Evolutionary conservation across 306 rosid species (phyloP).

Genomic region (Argentina anserina): DNA sequence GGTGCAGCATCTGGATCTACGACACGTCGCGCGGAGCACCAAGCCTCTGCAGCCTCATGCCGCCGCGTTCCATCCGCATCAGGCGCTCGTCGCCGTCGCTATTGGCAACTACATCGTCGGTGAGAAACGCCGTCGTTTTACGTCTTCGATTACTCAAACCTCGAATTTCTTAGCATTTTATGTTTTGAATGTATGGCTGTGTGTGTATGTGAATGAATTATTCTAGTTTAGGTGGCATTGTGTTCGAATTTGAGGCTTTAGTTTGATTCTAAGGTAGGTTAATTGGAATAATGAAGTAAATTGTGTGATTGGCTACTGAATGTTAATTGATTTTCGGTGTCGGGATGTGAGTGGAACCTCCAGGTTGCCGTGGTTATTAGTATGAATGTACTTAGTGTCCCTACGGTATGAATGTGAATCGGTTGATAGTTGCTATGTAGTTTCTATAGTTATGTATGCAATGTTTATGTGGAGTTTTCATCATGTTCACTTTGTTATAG

Average conservation of each 20-base stretch:
- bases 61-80: slow-evolving; percentile 81
- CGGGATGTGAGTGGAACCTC: neutral
- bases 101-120: slow-evolving; percentile 88
- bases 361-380: neutral
- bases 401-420: neutral
- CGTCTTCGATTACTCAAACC: neutral
- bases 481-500: neutral
- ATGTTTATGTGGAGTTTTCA: neutral
- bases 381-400: slow-evolving; percentile 5
- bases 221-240: neutral
- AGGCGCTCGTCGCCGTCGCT: slow-evolving; percentile 89
- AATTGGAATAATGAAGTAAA: neutral
- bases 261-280: neutral
- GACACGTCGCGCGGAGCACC: slow-evolving; percentile 67
- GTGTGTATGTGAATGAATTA: neutral
- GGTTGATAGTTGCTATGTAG: neutral
- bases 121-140: slow-evolving; percentile 22
- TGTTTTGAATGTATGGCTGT: neutral
- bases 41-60: slow-evolving; percentile 89
- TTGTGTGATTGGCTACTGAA: neutral
- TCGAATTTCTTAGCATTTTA: neutral
- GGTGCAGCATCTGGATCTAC: slow-evolving; percentile 96
- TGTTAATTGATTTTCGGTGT: neutral
- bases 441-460: neutral
- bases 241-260: neutral